Conservation (phyloP, 1,284 basidiomycete species). For the Pseudozyma flocculosa region DNA sequence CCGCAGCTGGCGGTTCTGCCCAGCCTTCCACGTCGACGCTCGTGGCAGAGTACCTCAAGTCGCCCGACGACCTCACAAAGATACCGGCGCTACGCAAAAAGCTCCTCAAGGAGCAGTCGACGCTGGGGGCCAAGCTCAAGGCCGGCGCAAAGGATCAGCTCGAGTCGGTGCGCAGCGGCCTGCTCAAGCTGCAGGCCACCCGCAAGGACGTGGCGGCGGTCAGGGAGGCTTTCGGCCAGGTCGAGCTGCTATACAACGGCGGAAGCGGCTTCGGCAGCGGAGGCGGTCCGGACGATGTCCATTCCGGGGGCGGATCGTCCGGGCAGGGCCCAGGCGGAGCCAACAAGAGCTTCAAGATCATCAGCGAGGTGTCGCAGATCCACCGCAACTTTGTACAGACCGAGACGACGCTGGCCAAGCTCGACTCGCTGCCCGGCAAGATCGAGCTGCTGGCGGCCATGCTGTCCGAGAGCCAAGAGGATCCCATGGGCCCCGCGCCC, state of each 20-base stretch:
- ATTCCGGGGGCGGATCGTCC: conserved; percentile 1
- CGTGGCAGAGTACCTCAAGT: conserved; percentile 53
- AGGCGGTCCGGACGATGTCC: neutral
- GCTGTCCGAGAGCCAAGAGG: conserved; percentile 71
- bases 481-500: conserved; percentile 75
- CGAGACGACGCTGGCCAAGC: conserved; percentile 89
- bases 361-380: conserved; percentile 77
- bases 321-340: conserved; percentile 22
- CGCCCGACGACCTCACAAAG: conserved; percentile 91
- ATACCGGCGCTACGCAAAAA: conserved; percentile 87
- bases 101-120: conserved; percentile 91
- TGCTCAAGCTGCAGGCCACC: conserved; percentile 80
- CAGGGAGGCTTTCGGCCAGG: conserved; percentile 85
- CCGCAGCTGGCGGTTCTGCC: conserved; percentile 7
- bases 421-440: conserved; percentile 82
- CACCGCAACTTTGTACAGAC: conserved; percentile 94
- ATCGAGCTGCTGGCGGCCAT: conserved; percentile 77
- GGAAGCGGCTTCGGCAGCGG: neutral
- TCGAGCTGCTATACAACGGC: conserved; percentile 68
- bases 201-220: conserved; percentile 79
- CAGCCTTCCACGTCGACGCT: conserved; percentile 20
- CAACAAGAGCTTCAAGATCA: conserved; percentile 41
- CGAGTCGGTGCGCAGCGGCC: conserved; percentile 83
- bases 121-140: conserved; percentile 89
- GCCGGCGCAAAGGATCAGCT: conserved; percentile 91